Conservation (phyloP, 202 grass and related monocot genomes). For the Sporobolus alterniflorus region DNA sequence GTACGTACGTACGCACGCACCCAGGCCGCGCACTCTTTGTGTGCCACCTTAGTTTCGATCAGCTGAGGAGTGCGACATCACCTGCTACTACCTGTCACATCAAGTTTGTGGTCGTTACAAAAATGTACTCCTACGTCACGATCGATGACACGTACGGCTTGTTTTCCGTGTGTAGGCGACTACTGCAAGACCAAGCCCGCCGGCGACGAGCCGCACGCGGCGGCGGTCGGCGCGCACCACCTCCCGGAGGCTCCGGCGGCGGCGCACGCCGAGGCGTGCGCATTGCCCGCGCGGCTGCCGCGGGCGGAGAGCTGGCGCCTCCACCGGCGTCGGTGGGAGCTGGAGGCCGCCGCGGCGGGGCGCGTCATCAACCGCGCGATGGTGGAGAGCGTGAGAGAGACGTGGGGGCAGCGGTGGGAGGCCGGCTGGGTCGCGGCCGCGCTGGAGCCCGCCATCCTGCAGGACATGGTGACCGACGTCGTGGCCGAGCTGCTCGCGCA, state of each 20-base stretch:
- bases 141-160: not conserved
- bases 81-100: not conserved
- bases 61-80: not conserved
- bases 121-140: too few relatives aligned
- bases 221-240: constrained; percentile 17
- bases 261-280: not conserved
- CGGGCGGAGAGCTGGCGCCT: constrained; percentile 33
- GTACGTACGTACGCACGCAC: constrained; percentile 41
- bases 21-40: not conserved
- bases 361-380: constrained; percentile 50
- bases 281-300: not conserved
- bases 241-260: not conserved
- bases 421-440: constrained; percentile 43
- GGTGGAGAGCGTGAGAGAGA: constrained; percentile 41
- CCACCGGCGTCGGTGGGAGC: constrained; percentile 36
- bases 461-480: constrained; percentile 67
- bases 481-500: constrained; percentile 51
- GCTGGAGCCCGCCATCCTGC: constrained; percentile 65
- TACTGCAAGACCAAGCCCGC: constrained; percentile 26
- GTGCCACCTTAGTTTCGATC: not conserved
- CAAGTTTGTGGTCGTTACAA: not conserved
- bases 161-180: constrained; percentile 26
- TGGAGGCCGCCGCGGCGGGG: constrained; percentile 23
- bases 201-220: not conserved
- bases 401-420: constrained; percentile 66